Percentiles rank a stretch among this genome's conserved stretches.
Conservation (phyloP, 129 eudicot species). For the Logfia minima region DNA sequence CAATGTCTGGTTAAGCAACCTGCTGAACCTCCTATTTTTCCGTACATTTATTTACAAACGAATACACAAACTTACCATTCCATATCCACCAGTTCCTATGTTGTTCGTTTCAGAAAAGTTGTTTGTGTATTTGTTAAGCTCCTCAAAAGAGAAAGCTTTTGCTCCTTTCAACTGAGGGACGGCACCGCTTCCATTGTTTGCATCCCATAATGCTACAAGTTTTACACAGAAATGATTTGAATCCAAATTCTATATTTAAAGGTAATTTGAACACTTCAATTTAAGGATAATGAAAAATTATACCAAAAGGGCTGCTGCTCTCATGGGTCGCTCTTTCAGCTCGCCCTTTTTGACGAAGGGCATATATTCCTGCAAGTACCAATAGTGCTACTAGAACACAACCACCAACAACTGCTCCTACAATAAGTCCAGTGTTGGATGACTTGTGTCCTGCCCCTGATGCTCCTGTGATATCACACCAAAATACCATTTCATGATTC, state of each 20-base stretch:
- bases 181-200: constrained; percentile 48
- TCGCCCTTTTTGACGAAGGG: constrained; percentile 44
- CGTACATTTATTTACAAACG: neutral
- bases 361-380: constrained; percentile 33
- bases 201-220: constrained; percentile 69
- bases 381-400: constrained; percentile 42
- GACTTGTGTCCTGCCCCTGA: constrained; percentile 34
- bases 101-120: constrained; percentile 54
- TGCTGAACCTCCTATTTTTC: neutral
- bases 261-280: neutral
- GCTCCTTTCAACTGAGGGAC: constrained; percentile 76
- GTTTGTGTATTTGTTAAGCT: constrained; percentile 58
- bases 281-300: neutral
- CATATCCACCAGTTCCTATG: constrained; percentile 82
- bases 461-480: neutral
- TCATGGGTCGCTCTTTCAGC: constrained; percentile 41
- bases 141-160: constrained; percentile 59
- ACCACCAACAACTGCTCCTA: constrained; percentile 47
- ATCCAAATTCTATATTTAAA: neutral
- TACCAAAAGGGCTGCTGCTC: constrained; percentile 64
- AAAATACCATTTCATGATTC: no score
- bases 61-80: constrained; percentile 44
- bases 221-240: neutral
- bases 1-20: neutral
- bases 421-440: constrained; percentile 37